Evolutionary conservation across 176 grass and related monocot genomes (phyloP).

Genomic region (Carex scoparia): DNA sequence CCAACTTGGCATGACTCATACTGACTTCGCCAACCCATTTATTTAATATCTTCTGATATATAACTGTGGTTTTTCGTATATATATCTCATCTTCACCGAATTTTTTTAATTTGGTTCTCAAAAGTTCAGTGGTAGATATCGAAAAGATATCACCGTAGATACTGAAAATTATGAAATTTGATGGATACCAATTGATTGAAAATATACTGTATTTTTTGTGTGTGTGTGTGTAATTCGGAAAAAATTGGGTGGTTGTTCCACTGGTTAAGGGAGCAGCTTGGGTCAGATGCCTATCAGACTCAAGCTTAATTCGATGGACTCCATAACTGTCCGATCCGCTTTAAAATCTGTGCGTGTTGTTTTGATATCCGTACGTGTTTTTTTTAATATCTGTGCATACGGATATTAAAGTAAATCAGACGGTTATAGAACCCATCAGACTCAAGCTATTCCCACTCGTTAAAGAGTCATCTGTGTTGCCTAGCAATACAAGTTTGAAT

Average conservation of each 20-base stretch:
- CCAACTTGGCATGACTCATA: constrained; percentile 21
- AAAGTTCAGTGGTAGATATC: neutral
- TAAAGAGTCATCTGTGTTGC: neutral
- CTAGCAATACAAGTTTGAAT: neutral
- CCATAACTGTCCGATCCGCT: too few relatives aligned
- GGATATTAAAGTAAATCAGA: too few relatives aligned
- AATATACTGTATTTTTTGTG: neutral
- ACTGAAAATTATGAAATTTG: neutral
- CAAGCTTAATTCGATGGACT: too few relatives aligned
- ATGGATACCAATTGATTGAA: neutral
- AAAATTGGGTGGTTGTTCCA: neutral
- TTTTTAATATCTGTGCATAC: too few relatives aligned
- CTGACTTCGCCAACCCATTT: constrained; percentile 1
- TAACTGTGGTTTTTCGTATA: neutral
- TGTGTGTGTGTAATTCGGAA: neutral
- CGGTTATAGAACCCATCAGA: too few relatives aligned
- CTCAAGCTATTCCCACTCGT: too few relatives aligned
- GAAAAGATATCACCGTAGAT: neutral
- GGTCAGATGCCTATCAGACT: too few relatives aligned
- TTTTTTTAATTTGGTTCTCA: neutral
- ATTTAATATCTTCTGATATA: neutral
- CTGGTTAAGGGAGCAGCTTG: neutral
- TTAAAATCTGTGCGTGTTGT: too few relatives aligned
- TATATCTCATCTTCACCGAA: neutral
- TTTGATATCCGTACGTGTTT: too few relatives aligned